Percentiles rank a stretch among this genome's conserved stretches.
phyloP scores from a whole-genome alignment of 2,329 filamentous ascomycete species.

The Lachnum nothofagi region DNA sequence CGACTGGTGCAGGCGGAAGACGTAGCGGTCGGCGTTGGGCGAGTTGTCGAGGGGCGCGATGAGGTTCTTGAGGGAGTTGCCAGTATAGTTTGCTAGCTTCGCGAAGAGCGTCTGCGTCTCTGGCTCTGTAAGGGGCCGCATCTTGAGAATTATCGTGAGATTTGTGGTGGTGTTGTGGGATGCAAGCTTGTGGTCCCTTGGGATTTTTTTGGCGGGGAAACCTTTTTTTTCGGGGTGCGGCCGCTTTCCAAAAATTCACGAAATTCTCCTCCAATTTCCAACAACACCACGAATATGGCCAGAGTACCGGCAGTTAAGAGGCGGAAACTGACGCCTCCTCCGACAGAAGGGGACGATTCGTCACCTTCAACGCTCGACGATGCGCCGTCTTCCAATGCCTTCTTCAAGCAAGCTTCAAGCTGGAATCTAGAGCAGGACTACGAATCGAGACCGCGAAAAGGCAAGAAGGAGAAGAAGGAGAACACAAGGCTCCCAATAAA shows the following conservation, averaged over 20 bases:
- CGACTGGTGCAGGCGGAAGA: conserved; percentile 77
- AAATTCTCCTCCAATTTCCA: neutral
- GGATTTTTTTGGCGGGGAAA: conserved; percentile 25
- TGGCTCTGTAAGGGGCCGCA: conserved; percentile 76
- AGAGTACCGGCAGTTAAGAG: conserved; percentile 43
- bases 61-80: conserved; percentile 77
- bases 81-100: conserved; percentile 92
- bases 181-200: neutral
- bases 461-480: conserved; percentile 65
- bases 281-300: conserved; percentile 24
- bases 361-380: conserved; percentile 30
- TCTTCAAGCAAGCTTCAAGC: conserved; percentile 68
- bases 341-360: conserved; percentile 42
- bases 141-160: conserved; percentile 35
- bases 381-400: conserved; percentile 35
- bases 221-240: conserved; percentile 23
- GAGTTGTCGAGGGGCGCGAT: conserved; percentile 67
- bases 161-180: neutral
- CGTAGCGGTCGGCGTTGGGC: conserved; percentile 68
- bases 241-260: conserved; percentile 20
- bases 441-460: conserved; percentile 71
- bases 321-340: conserved; percentile 52
- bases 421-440: conserved; percentile 95
- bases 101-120: conserved; percentile 80
- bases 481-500: conserved; percentile 79